Evolutionary conservation across 768 basidiomycete genomes (phyloP), one percentile per base, ranked within the genome.

Genomic region (Termitomyces sp.): DNA sequence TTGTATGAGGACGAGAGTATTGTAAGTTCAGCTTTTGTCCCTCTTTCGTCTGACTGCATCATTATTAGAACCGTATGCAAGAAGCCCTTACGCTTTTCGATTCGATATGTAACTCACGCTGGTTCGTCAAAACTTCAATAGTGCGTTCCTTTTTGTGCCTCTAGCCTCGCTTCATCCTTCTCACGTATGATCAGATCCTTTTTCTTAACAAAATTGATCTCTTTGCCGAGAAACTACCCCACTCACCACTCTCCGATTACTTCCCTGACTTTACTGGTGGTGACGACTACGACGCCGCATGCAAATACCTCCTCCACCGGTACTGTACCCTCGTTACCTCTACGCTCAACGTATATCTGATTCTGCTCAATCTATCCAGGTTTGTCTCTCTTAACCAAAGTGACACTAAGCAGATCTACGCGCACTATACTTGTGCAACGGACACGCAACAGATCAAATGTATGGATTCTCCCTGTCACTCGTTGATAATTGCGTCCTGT

Each of bases 121-220:
- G 92, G 93, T 96, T 96, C 71, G 90, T 93, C 68, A 91, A 94
- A 76, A 95, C 94, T 3, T 93, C 90, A 1, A 96, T 97, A 69
- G 92, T 93, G 72, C 67, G 88, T 74, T 50, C 36, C n/a, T 15
- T 33, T 5, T 13, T 48, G 9, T 11, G 47, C 16, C 41, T 15
- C 46, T 22, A 4, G 9, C 44, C 18, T 42, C 18, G 7, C 51
- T 11, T 20, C 41, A n/a, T 42, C 41, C n/a, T 42, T 42, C n/a
- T 42, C 41, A 20, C n/a, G n/a, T 7, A 54, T 58, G 54, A 57
- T 36, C 65, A 89, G 91, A 96, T 97, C 67, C 79, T 96, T 41
- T 95, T 97, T 85, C 75, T 97, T 61, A 97, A 95, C 82, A 95
- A 97, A 81, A 95, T 96, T 71, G 95, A 98, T 74, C 77, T 96